phyloP scores from a whole-genome alignment of 495 filamentous ascomycete species.

The Podospora tetraspora region DNA sequence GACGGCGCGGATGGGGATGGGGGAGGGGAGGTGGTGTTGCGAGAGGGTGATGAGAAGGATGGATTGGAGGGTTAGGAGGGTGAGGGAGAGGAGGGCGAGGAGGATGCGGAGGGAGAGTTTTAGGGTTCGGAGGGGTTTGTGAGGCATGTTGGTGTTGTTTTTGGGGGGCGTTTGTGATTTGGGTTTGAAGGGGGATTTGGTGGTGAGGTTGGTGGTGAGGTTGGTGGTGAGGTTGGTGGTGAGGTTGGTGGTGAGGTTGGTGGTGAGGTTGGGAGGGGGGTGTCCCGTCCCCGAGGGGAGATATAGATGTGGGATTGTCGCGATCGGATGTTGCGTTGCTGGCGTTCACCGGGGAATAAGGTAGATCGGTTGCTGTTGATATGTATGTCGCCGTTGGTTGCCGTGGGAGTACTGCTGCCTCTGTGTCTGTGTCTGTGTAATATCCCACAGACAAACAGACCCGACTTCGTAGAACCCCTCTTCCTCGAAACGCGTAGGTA shows the following conservation, averaged over 20 bases:
- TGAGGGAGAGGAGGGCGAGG: conserved; percentile 63
- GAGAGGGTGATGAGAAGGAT: conserved; percentile 62
- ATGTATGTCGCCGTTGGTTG: background rate
- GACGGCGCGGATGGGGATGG: conserved; percentile 65
- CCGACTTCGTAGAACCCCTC: background rate
- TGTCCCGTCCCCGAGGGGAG: background rate
- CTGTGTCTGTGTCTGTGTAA: background rate
- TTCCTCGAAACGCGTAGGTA: background rate
- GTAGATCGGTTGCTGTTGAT: background rate
- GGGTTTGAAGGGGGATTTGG: conserved; percentile 2
- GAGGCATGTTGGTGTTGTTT: conserved; percentile 43
- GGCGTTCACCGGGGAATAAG: background rate
- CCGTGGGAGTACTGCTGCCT: background rate
- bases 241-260: background rate
- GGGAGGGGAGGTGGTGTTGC: conserved; percentile 54
- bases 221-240: conserved; percentile 15
- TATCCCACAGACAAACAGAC: background rate
- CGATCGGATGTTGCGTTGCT: background rate
- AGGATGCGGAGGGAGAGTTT: conserved; percentile 61
- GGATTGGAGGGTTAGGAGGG: conserved; percentile 76
- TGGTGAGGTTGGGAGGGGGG: background rate
- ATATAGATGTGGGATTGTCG: background rate
- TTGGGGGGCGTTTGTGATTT: too few species aligned
- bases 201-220: background rate
- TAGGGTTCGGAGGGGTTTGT: conserved; percentile 56